phyloP scores from a whole-genome alignment of 2,329 filamentous ascomycete species.

The Aspergillus transmontanensis region DNA sequence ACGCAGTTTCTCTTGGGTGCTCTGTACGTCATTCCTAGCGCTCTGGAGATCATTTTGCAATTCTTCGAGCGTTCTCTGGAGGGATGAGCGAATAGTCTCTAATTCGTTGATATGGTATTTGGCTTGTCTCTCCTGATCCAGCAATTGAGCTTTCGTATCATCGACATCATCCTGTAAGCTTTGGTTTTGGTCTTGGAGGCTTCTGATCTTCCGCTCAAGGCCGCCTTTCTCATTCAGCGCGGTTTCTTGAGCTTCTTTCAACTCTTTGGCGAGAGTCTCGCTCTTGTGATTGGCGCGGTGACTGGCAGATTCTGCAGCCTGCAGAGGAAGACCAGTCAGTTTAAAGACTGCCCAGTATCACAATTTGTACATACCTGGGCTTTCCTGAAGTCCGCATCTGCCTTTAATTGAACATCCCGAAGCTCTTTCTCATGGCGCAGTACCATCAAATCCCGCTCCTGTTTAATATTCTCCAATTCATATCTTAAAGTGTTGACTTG shows the following conservation, averaged over 20 bases:
- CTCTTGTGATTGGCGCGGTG: conserved; percentile 57
- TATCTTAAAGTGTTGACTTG: conserved; percentile 88
- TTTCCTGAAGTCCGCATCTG: conserved; percentile 82
- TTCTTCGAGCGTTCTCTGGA: conserved; percentile 58
- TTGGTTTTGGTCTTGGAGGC: conserved; percentile 69
- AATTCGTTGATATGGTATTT: conserved; percentile 62
- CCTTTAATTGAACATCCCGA: conserved; percentile 74
- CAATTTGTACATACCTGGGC: conserved; percentile 49
- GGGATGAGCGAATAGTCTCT: conserved; percentile 60
- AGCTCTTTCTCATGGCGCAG: conserved; percentile 82
- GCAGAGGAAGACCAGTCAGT: background rate
- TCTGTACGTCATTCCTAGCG: conserved; percentile 58
- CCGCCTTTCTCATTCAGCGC: conserved; percentile 57
- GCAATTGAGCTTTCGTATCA: conserved; percentile 74
- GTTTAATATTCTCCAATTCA: conserved; percentile 81
- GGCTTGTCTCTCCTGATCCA: conserved; percentile 68
- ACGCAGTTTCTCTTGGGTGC: conserved; percentile 66
- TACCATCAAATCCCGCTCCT: conserved; percentile 79
- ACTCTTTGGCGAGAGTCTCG: conserved; percentile 56
- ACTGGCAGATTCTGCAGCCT: conserved; percentile 56
- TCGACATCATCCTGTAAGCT: conserved; percentile 78
- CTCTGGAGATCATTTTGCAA: conserved; percentile 58
- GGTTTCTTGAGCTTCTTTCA: conserved; percentile 57
- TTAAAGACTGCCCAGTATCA: background rate
- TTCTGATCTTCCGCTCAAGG: conserved; percentile 58